These are phyloP conservation scores for Colletotrichum euphorbiae DNA, from an alignment of 2,329 filamentous ascomycete species.

Conservation along the genomic window DNA sequence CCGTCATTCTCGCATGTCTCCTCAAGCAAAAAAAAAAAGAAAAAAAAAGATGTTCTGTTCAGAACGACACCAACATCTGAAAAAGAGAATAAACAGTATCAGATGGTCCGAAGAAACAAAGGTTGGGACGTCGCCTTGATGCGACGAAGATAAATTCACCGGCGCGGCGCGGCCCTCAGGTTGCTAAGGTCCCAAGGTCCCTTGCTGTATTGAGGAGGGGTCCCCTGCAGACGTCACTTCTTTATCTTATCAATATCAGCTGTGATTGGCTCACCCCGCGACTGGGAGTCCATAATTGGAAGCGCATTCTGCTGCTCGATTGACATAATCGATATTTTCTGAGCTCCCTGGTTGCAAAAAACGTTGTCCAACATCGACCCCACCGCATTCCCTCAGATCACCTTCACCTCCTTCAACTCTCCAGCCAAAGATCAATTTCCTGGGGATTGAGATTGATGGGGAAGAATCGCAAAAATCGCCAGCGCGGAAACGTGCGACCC, in stretches of 20 bases:
- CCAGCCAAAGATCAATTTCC: neutral
- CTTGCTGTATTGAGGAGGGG: neutral
- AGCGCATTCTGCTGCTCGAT: neutral
- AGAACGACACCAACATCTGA: too few relatives aligned
- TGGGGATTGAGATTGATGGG: constrained; percentile 14
- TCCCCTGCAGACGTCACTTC: neutral
- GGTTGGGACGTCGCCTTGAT: neutral
- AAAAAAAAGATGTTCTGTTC: too few relatives aligned
- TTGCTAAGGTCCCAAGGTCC: neutral
- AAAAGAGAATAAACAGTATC: too few relatives aligned
- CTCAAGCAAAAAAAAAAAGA: too few relatives aligned
- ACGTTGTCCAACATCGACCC: constrained; percentile 11
- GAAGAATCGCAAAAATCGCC: constrained; percentile 25
- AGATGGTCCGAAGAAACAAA: too few relatives aligned
- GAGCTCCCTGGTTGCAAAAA: constrained; percentile 9
- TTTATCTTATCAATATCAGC: neutral
- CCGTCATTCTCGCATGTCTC: neutral
- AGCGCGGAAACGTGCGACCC: constrained; percentile 32
- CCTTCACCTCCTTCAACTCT: neutral
- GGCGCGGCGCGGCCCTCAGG: neutral
- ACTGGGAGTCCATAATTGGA: neutral
- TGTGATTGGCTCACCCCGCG: constrained; percentile 5
- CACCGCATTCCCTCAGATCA: neutral
- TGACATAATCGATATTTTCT: constrained; percentile 5
- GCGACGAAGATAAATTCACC: neutral